These are phyloP conservation scores for Euphorbia pulcherrima DNA, from an alignment of 345 rosid genomes.

Conservation along the genomic window DNA sequence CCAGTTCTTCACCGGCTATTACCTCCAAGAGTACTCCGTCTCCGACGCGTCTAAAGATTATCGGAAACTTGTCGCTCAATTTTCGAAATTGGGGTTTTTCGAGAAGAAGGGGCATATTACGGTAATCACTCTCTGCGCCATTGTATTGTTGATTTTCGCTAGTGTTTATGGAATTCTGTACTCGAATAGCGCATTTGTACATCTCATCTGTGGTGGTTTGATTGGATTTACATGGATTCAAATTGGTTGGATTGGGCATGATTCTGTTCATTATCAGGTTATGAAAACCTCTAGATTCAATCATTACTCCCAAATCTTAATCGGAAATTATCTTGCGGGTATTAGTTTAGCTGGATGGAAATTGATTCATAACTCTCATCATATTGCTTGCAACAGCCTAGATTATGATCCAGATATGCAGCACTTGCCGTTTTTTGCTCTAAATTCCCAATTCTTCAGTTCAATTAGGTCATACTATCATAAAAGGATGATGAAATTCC, in stretches of 20 bases:
- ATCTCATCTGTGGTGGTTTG: conserved; percentile 34
- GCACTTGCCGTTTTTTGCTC: conserved; percentile 51
- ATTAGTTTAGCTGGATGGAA: conserved; percentile 58
- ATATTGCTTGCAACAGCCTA: conserved; percentile 52
- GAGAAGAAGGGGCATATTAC: conserved; percentile 41
- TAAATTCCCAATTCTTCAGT: conserved; percentile 43
- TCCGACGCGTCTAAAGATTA: conserved; percentile 46
- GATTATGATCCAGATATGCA: conserved; percentile 60
- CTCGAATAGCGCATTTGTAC: conserved; percentile 33
- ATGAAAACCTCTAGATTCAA: conserved; percentile 31
- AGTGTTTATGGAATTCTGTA: conserved; percentile 40
- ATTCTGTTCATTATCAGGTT: conserved; percentile 61
- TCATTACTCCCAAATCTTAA: conserved; percentile 44
- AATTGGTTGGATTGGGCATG: conserved; percentile 76
- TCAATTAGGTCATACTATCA: conserved; percentile 41
- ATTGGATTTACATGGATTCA: conserved; percentile 54
- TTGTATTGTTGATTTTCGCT: conserved; percentile 26
- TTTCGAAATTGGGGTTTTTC: conserved; percentile 43
- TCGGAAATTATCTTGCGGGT: conserved; percentile 69
- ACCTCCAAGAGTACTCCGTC: conserved; percentile 39
- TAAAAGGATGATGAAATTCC: conserved; percentile 47
- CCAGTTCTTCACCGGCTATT: conserved; percentile 44
- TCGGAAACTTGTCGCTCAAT: conserved; percentile 37
- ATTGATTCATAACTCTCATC: conserved; percentile 54
- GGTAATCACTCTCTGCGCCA: conserved; percentile 19